phyloP scores from a whole-genome alignment of 1,139 yeast species.

The Blastobotrys apis region DNA sequence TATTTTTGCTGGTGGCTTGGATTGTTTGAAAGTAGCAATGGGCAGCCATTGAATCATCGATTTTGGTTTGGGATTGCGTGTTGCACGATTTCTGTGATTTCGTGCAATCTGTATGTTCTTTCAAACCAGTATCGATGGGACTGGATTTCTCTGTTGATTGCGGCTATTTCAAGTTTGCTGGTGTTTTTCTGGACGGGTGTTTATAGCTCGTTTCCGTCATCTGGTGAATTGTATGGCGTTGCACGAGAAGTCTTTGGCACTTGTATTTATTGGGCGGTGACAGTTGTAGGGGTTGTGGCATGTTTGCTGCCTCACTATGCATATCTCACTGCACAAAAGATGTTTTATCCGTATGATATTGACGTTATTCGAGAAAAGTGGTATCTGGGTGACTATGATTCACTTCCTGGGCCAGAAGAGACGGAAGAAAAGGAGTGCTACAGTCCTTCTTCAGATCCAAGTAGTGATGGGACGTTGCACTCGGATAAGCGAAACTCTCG shows the following conservation, averaged over 20 bases:
- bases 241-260: constrained; percentile 72
- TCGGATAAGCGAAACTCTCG: background rate
- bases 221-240: constrained; percentile 71
- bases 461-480: constrained; percentile 2
- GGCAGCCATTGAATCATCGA: constrained; percentile 72
- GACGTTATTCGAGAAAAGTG: constrained; percentile 77
- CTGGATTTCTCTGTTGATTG: constrained; percentile 68
- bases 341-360: constrained; percentile 69
- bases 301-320: constrained; percentile 77
- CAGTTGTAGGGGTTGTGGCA: constrained; percentile 63
- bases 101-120: constrained; percentile 76
- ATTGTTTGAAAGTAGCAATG: constrained; percentile 56
- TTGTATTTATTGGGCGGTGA: constrained; percentile 76
- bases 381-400: constrained; percentile 25
- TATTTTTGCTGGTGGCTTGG: constrained; percentile 58
- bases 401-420: constrained; percentile 9
- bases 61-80: constrained; percentile 81
- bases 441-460: constrained; percentile 8
- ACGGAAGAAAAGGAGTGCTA: constrained; percentile 8
- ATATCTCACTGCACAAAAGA: constrained; percentile 56
- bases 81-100: constrained; percentile 69
- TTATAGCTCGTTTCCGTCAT: constrained; percentile 61
- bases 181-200: constrained; percentile 87
- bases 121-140: constrained; percentile 93
- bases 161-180: constrained; percentile 59